Evolutionary conservation across 179 eudicot species (phyloP), one percentile per base, ranked within the genome.

Genomic region (Spergularia azorica): DNA sequence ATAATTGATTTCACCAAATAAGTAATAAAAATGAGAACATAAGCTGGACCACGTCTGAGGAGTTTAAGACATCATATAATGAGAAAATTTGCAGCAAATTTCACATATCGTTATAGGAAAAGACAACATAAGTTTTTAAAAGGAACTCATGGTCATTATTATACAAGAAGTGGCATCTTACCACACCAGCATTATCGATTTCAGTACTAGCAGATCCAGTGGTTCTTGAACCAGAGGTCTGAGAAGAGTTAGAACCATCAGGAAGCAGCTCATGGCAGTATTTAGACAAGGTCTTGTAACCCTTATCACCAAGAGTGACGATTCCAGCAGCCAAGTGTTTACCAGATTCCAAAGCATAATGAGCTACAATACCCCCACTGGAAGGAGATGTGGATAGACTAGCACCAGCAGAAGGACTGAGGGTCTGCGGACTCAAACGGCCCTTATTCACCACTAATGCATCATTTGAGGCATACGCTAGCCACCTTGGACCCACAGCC

Each of bases 401-500:
- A 57, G 76, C 87, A 76, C 87, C 90, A 70, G 88, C 86, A 79
- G 93, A 82, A 43, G 88, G 82, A 63, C 81, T 82, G 41, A 88
- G 86, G 72, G 77, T 81, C 79, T 89, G 86, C 20, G 93, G 91
- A 76, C 90, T 88, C 67, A 88, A 81, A 58, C 88, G 87, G 51
- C 88, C 88, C n/a, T 87, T 78, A 55, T 82, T 88, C 20, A 85
- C 83, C 61, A 83, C 67, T 61, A 90, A 76, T 57, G 92, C 89
- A 56, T 84, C 84, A 59, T 86, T 89, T 38, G 93, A 87, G 77
- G 91, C 86, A 87, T 90, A 91, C 60, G 96, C 94, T 75, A 91
- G 80, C 94, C 96, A 91, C 80, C 96, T 86, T n/a, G 89, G 81
- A 18, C 94, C 94, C 69, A 91, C 82, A 17, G 90, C 90, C 90